Percentiles rank a stretch among this genome's conserved stretches.
Conservation (phyloP, 306 rosid genomes). For the Abrus precatorius region DNA sequence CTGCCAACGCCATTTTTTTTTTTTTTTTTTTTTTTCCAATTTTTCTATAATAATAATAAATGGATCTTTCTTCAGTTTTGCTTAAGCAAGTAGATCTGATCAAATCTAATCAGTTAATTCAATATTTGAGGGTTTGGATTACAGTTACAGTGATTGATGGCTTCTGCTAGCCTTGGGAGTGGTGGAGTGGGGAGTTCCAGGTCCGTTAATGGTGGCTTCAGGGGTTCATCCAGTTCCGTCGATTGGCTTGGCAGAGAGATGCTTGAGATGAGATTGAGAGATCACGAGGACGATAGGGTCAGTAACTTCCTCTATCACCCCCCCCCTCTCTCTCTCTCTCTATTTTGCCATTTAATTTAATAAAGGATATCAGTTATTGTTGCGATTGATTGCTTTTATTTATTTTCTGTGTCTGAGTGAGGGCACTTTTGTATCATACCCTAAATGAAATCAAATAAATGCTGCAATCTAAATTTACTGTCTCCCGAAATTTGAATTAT, state of each 20-base stretch:
- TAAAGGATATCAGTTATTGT: conserved; percentile 3
- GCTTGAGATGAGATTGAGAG: conserved; percentile 78
- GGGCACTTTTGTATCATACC: not conserved
- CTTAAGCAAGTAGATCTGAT: conserved; percentile 52
- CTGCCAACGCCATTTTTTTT: not conserved
- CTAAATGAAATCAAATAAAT: not conserved
- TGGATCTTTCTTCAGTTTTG: not conserved
- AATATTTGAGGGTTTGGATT: conserved; percentile 35
- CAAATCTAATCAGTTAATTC: conserved; percentile 31
- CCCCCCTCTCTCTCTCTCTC: no score
- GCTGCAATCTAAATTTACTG: not conserved
- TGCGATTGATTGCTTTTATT: not conserved
- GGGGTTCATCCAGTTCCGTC: conserved; percentile 86
- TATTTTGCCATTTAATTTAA: not conserved
- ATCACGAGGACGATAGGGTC: conserved; percentile 76
- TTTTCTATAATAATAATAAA: not conserved
- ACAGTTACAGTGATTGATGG: conserved; percentile 53
- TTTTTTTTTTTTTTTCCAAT: not conserved
- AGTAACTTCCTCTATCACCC: not conserved
- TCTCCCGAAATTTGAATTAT: not conserved
- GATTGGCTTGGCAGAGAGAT: conserved; percentile 99
- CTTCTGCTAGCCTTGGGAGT: conserved; percentile 90
- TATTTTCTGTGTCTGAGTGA: not conserved
- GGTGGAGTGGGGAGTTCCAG: conserved; percentile 95
- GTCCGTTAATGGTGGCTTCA: conserved; percentile 80